Evolutionary conservation across 78 protist genomes (phyloP).

Genomic region (Cavenderia fasciculata): DNA sequence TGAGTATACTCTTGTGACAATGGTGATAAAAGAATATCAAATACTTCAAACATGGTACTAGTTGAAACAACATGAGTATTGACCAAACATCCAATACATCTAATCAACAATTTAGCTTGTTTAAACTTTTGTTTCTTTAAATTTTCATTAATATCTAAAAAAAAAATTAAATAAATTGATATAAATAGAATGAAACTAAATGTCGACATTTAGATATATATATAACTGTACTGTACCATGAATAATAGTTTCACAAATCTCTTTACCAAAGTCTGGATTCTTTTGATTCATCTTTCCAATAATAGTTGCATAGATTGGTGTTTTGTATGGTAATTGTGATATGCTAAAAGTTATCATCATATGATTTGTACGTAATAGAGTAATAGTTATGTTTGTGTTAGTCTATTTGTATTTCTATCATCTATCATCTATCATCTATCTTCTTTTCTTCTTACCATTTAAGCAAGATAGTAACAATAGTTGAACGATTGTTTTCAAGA

Average conservation of each 20-base stretch:
- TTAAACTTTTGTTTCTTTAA: slow-evolving; percentile 31
- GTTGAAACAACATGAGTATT: slow-evolving; percentile 27
- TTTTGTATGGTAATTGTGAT: slow-evolving; percentile 51
- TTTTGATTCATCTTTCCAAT: slow-evolving; percentile 58
- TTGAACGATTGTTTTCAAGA: slow-evolving; percentile 23
- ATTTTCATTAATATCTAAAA: slow-evolving; percentile 28
- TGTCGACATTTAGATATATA: no score
- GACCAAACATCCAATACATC: slow-evolving; percentile 32
- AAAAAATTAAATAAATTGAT: no score
- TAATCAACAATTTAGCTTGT: slow-evolving; percentile 17
- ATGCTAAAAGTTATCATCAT: slow-evolving; percentile 21
- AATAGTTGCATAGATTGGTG: slow-evolving; percentile 72
- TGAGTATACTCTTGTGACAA: slow-evolving; percentile 29
- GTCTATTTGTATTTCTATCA: no score
- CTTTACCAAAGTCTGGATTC: slow-evolving; percentile 69
- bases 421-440: no score
- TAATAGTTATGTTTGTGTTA: no score
- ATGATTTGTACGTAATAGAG: no score
- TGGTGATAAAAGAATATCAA: slow-evolving; percentile 33
- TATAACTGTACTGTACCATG: no score
- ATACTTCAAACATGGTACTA: slow-evolving; percentile 31
- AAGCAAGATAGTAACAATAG: slow-evolving; percentile 49
- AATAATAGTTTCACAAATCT: slow-evolving; percentile 47
- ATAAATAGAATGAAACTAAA: no score
- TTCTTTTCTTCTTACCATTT: slow-evolving; percentile 75